These are phyloP conservation scores for Cercophora sp. DNA, from an alignment of 495 filamentous ascomycete genomes.

Conservation along the genomic window DNA sequence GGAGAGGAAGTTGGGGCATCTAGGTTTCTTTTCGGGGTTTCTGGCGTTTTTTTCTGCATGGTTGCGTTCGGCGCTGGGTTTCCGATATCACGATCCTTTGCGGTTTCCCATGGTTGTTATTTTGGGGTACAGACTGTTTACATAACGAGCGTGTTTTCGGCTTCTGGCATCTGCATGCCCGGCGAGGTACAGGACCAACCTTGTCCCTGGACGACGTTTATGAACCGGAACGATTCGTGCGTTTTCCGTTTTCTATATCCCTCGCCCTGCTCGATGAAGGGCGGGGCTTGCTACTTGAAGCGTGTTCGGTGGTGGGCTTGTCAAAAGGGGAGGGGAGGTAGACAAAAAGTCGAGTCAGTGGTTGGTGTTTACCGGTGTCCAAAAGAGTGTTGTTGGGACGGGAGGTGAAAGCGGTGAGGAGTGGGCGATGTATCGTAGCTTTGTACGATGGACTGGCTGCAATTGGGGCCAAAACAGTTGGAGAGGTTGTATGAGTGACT, in stretches of 20 bases:
- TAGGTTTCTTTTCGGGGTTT: slow-evolving; percentile 27
- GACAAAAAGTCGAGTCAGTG: background rate
- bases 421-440: background rate
- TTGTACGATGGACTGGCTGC: too few species aligned
- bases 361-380: too few species aligned
- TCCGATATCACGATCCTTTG: too few species aligned
- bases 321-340: background rate
- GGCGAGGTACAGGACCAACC: background rate
- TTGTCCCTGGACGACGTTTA: background rate
- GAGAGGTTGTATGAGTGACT: too few species aligned
- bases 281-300: background rate
- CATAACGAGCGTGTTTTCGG: background rate
- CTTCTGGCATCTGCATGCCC: background rate
- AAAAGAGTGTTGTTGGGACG: too few species aligned
- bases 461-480: too few species aligned
- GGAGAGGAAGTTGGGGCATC: slow-evolving; percentile 81
- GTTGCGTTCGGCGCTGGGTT: background rate
- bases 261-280: background rate
- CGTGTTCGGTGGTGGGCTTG: background rate
- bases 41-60: background rate
- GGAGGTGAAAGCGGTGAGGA: background rate
- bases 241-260: background rate
- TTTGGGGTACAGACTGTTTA: too few species aligned
- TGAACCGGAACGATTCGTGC: too few species aligned
- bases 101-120: too few species aligned